These are phyloP conservation scores for Casaregolazyma lundiana DNA, from an alignment of 1,139 yeast genomes.

Conservation along the genomic window DNA sequence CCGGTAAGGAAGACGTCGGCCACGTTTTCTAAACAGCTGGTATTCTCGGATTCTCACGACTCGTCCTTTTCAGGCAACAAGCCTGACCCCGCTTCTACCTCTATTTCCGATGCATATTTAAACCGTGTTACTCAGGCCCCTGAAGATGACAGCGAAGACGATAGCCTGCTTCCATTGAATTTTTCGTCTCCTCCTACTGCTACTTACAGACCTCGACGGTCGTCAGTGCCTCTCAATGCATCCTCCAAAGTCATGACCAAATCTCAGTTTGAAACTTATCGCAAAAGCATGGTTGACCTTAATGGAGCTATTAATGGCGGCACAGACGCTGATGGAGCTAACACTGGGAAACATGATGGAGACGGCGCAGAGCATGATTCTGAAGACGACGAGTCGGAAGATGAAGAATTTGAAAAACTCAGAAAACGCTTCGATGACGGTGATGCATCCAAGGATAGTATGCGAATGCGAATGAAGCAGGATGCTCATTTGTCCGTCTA, in stretches of 20 bases:
- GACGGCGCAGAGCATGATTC: constrained; percentile 8
- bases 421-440: constrained; percentile 25
- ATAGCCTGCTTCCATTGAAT: constrained; percentile 22
- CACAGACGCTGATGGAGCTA: constrained; percentile 15
- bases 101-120: constrained; percentile 2
- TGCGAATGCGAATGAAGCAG: constrained; percentile 35
- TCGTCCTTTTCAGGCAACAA: constrained; percentile 6
- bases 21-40: constrained; percentile 23
- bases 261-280: constrained; percentile 33
- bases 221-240: constrained; percentile 15
- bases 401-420: constrained; percentile 15
- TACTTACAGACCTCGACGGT: constrained; percentile 9
- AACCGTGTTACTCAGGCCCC: background rate
- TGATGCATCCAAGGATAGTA: constrained; percentile 25
- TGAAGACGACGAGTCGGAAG: constrained; percentile 19
- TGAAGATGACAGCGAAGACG: constrained; percentile 20
- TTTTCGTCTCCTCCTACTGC: constrained; percentile 15
- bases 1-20: constrained; percentile 17
- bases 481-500: constrained; percentile 39
- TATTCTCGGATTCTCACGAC: constrained; percentile 17
- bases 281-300: constrained; percentile 25
- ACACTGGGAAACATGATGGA: constrained; percentile 10
- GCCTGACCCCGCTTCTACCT: background rate
- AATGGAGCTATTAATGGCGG: constrained; percentile 9
- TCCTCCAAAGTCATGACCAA: constrained; percentile 32